Percentiles rank a stretch among this genome's conserved stretches.
Conservation (phyloP, 225 moss, liverwort and hornwort genomes). For the Pleurozium schreberi region DNA sequence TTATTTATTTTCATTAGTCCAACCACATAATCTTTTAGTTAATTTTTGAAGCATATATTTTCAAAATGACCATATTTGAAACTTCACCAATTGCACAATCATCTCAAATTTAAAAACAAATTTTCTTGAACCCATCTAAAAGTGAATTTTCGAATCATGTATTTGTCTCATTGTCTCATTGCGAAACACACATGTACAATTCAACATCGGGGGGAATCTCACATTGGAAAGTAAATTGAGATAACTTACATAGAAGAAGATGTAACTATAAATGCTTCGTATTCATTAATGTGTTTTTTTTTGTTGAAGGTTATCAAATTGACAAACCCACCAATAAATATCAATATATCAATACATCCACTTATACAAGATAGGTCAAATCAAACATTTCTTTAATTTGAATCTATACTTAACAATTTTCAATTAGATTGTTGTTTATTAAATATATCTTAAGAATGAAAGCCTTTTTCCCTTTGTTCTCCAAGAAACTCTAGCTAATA, state of each 20-base stretch:
- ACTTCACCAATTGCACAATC: not conserved
- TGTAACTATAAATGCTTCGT: not conserved
- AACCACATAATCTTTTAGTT: not conserved
- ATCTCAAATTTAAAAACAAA: not conserved
- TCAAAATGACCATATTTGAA: not conserved
- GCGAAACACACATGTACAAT: not conserved
- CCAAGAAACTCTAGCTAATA: rapidly evolving
- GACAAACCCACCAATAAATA: not conserved
- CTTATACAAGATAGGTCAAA: too few relatives aligned
- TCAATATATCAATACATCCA: not conserved
- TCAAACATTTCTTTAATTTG: not conserved
- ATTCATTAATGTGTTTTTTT: not conserved
- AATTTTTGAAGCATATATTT: too few relatives aligned
- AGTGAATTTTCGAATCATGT: not conserved
- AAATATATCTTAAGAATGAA: not conserved
- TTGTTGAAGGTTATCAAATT: not conserved
- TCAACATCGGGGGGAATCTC: not conserved
- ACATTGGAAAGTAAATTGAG: not conserved
- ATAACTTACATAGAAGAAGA: not conserved
- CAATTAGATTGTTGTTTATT: not conserved
- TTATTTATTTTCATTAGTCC: not conserved
- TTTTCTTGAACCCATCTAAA: not conserved
- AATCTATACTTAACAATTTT: not conserved
- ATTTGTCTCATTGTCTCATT: not conserved
- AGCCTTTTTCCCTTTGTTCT: too few relatives aligned